These are phyloP conservation scores for Claviceps spartinae DNA, from an alignment of 2,329 filamentous ascomycete genomes.

Conservation along the genomic window DNA sequence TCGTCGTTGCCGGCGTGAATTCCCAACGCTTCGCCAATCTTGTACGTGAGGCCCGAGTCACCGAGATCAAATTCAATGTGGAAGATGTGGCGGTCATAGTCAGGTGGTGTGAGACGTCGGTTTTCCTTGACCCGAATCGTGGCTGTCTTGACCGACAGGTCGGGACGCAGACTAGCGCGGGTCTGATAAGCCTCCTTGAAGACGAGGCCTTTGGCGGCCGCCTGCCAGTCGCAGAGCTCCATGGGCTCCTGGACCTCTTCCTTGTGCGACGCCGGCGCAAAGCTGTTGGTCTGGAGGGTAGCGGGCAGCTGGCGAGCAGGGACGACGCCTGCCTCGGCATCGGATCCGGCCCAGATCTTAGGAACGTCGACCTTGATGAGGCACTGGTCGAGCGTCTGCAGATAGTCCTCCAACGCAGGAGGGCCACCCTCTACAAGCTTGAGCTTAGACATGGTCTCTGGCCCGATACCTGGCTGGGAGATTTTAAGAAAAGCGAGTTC, in stretches of 20 bases:
- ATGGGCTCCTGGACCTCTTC: slow-evolving; percentile 54
- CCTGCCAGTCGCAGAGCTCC: slow-evolving; percentile 61
- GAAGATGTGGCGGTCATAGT: slow-evolving; percentile 98
- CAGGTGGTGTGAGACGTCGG: slow-evolving; percentile 72
- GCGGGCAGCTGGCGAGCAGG: slow-evolving; percentile 40
- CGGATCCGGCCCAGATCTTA: slow-evolving; percentile 61
- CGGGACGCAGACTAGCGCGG: slow-evolving; percentile 61
- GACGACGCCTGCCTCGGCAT: slow-evolving; percentile 33
- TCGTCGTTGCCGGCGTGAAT: slow-evolving; percentile 92
- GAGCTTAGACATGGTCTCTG: slow-evolving; percentile 52
- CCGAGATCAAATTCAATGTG: slow-evolving; percentile 98
- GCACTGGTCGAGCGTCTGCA: slow-evolving; percentile 55
- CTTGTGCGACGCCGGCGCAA: slow-evolving; percentile 74
- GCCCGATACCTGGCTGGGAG: slow-evolving; percentile 51
- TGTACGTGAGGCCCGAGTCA: slow-evolving; percentile 80
- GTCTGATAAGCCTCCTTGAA: slow-evolving; percentile 94
- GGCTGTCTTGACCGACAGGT: slow-evolving; percentile 72
- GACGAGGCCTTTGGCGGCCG: slow-evolving; percentile 70
- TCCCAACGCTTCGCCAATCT: slow-evolving; percentile 92
- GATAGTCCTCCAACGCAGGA: slow-evolving; percentile 36
- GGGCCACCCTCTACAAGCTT: slow-evolving; percentile 41
- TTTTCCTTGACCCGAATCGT: slow-evolving; percentile 91
- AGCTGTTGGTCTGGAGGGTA: slow-evolving; percentile 66
- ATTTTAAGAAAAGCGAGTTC: slow-evolving; percentile 77
- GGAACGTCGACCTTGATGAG: slow-evolving; percentile 65